Percentiles rank a stretch among this genome's conserved stretches.
Evolutionary conservation across 352 stramenopile genomes (phyloP).

Genomic region (Lagenidium giganteum): DNA sequence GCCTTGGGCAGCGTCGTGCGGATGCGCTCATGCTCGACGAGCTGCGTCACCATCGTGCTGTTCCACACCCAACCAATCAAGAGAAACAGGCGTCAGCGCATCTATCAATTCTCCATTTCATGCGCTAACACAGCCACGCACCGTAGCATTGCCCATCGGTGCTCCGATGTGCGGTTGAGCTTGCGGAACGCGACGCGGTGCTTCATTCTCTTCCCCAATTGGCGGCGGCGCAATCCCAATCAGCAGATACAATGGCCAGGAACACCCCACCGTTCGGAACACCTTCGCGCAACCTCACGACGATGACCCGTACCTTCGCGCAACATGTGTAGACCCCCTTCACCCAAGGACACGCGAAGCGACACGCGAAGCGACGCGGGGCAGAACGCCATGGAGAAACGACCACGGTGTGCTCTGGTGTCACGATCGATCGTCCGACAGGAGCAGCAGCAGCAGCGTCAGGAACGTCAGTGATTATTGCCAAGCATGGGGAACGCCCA

Average conservation of each 20-base stretch:
- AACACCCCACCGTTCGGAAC: no score
- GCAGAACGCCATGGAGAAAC: no score
- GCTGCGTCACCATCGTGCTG: constrained; percentile 95
- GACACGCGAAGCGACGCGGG: no score
- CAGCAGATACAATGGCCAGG: no score
- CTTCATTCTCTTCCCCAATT: constrained; percentile 78
- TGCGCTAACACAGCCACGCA: constrained; percentile 22
- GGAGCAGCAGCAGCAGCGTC: no score
- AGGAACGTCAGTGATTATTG: no score
- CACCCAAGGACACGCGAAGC: no score
- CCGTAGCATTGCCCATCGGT: constrained; percentile 96
- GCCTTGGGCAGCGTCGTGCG: constrained; percentile 96
- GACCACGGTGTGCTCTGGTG: no score
- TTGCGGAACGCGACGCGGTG: constrained; percentile 84
- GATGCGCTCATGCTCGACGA: constrained; percentile 98
- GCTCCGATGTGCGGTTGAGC: constrained; percentile 89
- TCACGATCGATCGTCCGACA: no score
- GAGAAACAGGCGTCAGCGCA: not conserved
- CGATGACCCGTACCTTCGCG: constrained; percentile 2
- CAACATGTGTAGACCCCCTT: no score
- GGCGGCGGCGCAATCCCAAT: no score
- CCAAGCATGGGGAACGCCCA: constrained; percentile 53
- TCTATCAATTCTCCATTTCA: constrained; percentile 1
- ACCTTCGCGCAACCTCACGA: constrained; percentile 12
- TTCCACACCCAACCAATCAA: not conserved